These are phyloP conservation scores for Rhamnella rubrinervis DNA, from an alignment of 331 rosid genomes.

Conservation along the genomic window DNA sequence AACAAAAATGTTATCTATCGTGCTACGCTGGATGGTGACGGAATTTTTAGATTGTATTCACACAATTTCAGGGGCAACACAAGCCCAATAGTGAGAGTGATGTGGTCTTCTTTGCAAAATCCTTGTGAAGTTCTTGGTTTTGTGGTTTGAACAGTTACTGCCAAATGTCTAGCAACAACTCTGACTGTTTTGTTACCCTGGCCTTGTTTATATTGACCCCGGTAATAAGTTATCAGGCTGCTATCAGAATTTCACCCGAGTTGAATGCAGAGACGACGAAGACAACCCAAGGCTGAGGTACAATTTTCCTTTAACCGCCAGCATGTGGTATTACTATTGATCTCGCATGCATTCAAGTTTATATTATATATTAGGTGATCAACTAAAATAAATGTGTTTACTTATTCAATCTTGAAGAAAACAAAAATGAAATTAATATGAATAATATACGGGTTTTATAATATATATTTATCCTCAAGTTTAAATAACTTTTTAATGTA, in stretches of 20 bases:
- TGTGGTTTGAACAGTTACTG: conserved; percentile 12
- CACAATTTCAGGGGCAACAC: background rate
- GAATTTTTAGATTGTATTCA: conserved; percentile 18
- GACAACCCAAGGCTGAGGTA: background rate
- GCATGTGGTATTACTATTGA: too few species aligned
- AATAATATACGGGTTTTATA: too few species aligned
- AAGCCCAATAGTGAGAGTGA: background rate
- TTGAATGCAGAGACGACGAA: background rate
- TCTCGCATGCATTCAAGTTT: too few species aligned
- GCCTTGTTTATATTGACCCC: background rate
- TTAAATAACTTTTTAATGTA: too few species aligned
- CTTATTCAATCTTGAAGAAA: too few species aligned
- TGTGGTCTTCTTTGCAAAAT: background rate
- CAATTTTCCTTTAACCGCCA: background rate
- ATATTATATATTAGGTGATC: too few species aligned
- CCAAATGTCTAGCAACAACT: background rate
- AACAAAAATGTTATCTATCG: background rate
- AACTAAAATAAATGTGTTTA: too few species aligned
- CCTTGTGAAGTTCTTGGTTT: background rate
- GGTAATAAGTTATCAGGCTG: background rate
- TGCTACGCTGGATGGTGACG: conserved; percentile 19
- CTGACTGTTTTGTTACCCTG: conserved; percentile 6
- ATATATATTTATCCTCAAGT: too few species aligned
- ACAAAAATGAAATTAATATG: too few species aligned
- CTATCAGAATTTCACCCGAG: background rate